phyloP scores from a whole-genome alignment of 2,329 filamentous ascomycete genomes.

The Neophaeococcomyces aloes region DNA sequence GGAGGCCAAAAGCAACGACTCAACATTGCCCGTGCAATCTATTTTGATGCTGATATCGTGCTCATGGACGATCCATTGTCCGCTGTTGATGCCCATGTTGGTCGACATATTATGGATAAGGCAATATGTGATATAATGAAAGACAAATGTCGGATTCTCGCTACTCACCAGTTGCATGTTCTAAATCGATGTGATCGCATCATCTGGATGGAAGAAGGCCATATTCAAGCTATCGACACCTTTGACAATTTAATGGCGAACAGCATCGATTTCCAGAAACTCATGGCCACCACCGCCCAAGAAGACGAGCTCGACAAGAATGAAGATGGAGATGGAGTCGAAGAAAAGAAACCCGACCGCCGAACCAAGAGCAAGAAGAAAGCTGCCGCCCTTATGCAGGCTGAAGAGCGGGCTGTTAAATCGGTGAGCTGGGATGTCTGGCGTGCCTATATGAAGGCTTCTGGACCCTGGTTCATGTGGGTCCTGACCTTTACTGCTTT shows the following conservation, averaged over 20 bases:
- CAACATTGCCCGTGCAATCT: slow-evolving; percentile 76
- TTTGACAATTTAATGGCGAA: slow-evolving; percentile 77
- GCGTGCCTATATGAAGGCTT: slow-evolving; percentile 63
- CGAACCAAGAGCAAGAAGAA: slow-evolving; percentile 41
- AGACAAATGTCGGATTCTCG: slow-evolving; percentile 80
- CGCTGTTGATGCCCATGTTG: slow-evolving; percentile 47
- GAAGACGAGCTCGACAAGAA: slow-evolving; percentile 41
- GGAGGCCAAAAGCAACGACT: slow-evolving; percentile 91
- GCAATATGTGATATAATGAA: slow-evolving; percentile 82
- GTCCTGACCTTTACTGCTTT: slow-evolving; percentile 55
- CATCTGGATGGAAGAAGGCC: slow-evolving; percentile 82
- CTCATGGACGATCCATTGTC: slow-evolving; percentile 56
- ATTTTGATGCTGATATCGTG: slow-evolving; percentile 53
- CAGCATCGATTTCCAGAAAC: slow-evolving; percentile 64
- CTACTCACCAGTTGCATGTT: slow-evolving; percentile 91
- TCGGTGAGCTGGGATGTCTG: slow-evolving; percentile 76
- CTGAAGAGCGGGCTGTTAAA: slow-evolving; percentile 52
- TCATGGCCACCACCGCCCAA: slow-evolving; percentile 72
- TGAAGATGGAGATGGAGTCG: slow-evolving; percentile 38
- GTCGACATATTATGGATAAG: slow-evolving; percentile 73
- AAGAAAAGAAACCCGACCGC: slow-evolving; percentile 36
- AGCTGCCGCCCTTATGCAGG: slow-evolving; percentile 34
- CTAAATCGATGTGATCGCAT: slow-evolving; percentile 83
- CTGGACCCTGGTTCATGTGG: slow-evolving; percentile 59
- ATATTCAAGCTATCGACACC: slow-evolving; percentile 74